Base-by-base conservation (phyloP, 371 early-diverging fungal species). In the Choanephora cucurbitarum region DNA sequence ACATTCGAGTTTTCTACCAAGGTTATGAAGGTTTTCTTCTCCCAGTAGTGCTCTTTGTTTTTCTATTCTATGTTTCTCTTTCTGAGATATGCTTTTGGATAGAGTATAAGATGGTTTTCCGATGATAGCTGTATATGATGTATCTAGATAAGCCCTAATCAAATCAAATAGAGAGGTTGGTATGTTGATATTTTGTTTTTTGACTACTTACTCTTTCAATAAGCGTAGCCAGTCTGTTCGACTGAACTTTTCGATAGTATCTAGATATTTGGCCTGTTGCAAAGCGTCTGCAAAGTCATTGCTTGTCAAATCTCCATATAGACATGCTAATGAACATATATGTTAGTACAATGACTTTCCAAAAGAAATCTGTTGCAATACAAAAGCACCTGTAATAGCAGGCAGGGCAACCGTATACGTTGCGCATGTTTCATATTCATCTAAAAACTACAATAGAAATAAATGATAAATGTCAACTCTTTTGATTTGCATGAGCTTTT, bases 241-340 rank as follows among this genome's bases (percentile, higher is more conserved):
- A 31, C 71, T 69, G 32, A 77, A 79, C 23, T 66, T 48, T 14
- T 60, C 58, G 11, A 82, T 46, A 18, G 57, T 39, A 17, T 81
- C 79, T 10, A 78, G 52, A 60, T 75, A 70, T 19, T 71, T 66
- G 14, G 81, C 41, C 43, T 79, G 73, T 39, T 81, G 65, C 18
- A 65, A 49, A 52, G 72, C 74, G 8, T 53, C 55, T 32, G 64
- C 67, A 24, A 82, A 56, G 48, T 82, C 80, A 15, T 69, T 64
- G 28, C 75, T 80, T 8, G 72, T 75, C 50, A 67, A 31, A 57
- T 81, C 73, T 15, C 83, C 81, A 52, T 82, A 82, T 28, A 82
- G 43, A 48, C 52, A 56, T n/a, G 62, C 62, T 62, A 39, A 40
- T 23, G 17, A 37, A 14, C 28, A 28, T 3, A 3, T 7, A 28